phyloP scores from a whole-genome alignment of 2,329 filamentous ascomycete genomes.

The Alternaria sp. region DNA sequence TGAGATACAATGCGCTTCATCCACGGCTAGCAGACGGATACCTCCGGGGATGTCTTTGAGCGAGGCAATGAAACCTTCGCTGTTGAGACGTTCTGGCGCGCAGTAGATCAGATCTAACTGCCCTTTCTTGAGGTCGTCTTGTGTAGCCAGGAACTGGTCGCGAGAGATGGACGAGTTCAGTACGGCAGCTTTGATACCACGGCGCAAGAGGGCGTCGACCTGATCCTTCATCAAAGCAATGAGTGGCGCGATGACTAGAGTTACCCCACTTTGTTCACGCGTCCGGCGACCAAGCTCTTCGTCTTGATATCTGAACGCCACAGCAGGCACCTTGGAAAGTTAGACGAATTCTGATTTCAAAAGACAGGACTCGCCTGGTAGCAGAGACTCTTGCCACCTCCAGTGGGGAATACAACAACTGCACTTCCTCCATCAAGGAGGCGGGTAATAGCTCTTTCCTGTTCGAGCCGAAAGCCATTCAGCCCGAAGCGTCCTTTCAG shows the following conservation, averaged over 20 bases:
- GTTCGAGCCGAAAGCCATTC: conserved; percentile 53
- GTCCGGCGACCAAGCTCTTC: conserved; percentile 22
- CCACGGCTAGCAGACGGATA: conserved; percentile 85
- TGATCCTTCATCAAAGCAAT: conserved; percentile 97
- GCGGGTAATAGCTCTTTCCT: conserved; percentile 53
- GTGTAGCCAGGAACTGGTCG: conserved; percentile 65
- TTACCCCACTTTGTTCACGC: conserved; percentile 78
- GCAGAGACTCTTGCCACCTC: conserved; percentile 92
- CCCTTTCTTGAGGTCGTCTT: conserved; percentile 69
- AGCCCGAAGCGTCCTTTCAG: conserved; percentile 53
- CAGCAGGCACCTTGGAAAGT: conserved; percentile 43
- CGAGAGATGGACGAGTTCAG: conserved; percentile 69
- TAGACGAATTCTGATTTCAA: neutral
- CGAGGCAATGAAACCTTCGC: conserved; percentile 66
- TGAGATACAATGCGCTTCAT: conserved; percentile 94
- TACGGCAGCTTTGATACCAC: conserved; percentile 77
- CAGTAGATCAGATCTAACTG: conserved; percentile 85
- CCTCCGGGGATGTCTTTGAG: conserved; percentile 71
- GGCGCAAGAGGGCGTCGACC: conserved; percentile 74
- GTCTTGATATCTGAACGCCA: conserved; percentile 53
- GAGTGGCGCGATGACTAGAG: conserved; percentile 88
- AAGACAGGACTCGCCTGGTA: conserved; percentile 72
- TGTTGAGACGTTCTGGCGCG: conserved; percentile 95
- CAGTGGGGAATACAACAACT: conserved; percentile 75
- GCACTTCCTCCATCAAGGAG: conserved; percentile 54